Evolutionary conservation across 768 basidiomycete species (phyloP), one percentile per base, ranked within the genome.

Genomic region (Suillus occidentalis): DNA sequence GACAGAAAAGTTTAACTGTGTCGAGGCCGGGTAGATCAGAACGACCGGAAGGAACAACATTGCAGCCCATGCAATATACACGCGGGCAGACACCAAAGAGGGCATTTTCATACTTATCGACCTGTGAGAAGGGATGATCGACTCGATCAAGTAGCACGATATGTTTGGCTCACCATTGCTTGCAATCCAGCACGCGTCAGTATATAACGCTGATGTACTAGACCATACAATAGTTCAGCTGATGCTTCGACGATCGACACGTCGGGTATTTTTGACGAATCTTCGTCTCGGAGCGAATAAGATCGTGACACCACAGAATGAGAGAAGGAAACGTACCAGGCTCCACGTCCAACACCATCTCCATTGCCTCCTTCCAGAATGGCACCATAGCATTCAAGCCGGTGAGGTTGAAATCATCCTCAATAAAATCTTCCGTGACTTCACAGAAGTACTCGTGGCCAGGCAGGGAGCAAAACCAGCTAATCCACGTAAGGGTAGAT

Each of bases 361-460:
- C 97, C 90, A 99, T 92, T 53, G 97, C 97, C 77, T 99, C 97
- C 77, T 98, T 99, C 95, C 97, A 99, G 76, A 99, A 99, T 9
- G 97, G 97, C 20, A 99, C 97, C 89, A 96, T 89, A 39, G 86
- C 85, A 73, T 95, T 97, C 75, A 99, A 79, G 7, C 97, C 97
- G 6, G 97, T 99, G 45, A 99, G 83, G 80, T 99, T 99, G 82
- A 99, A 99, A 75, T 99, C 94, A 79, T 99, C 97, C 76, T 99
- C 95, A 76, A 99, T 99, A 78, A 99, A 99, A 75, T 99, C 97
- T 75, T 97, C 96, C 65, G 94, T 90, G 56, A 98, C 96, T 80
- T 97, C 96, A 78, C 94, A 96, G 76, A 97, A 98, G 82, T 97
- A 98, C 79, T 98, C 96, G 77, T 98, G 96, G 50, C 93, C 93